phyloP scores from a whole-genome alignment of 257 asterid species.

The Anisodus acutangulus region DNA sequence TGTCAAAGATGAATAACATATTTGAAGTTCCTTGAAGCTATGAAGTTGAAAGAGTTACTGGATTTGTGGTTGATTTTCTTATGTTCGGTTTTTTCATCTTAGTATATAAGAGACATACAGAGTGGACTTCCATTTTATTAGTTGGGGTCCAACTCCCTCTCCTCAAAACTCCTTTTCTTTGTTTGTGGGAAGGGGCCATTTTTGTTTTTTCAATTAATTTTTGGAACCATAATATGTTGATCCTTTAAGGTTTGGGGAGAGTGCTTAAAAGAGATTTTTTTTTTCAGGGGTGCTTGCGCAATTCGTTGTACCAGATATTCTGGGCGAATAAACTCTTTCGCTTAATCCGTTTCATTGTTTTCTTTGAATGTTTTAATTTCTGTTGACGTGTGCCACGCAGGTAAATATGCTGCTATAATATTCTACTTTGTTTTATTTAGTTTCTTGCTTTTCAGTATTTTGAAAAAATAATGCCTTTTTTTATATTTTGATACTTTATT shows the following conservation, averaged over 20 bases:
- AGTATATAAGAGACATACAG: neutral
- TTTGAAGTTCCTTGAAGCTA: constrained; percentile 16
- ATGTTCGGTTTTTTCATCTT: neutral
- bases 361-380: neutral
- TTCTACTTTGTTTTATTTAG: neutral
- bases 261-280: neutral
- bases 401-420: constrained; percentile 7
- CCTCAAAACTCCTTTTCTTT: neutral
- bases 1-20: constrained; percentile 6
- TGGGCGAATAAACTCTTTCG: neutral
- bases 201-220: neutral
- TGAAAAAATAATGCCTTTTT: too few species aligned
- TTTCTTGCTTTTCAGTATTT: neutral
- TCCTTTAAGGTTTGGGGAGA: neutral
- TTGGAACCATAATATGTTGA: neutral
- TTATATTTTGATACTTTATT: too few species aligned
- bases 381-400: neutral
- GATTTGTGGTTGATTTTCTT: constrained; percentile 2
- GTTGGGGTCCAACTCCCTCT: constrained; percentile 14
- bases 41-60: constrained; percentile 17
- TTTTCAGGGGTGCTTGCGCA: neutral
- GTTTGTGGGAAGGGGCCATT: neutral
- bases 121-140: constrained; percentile 21
- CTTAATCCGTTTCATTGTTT: neutral
- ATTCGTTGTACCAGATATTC: neutral